phyloP scores from a whole-genome alignment of 176 grass and related monocot species.

The Dendrocalamus sinicus region DNA sequence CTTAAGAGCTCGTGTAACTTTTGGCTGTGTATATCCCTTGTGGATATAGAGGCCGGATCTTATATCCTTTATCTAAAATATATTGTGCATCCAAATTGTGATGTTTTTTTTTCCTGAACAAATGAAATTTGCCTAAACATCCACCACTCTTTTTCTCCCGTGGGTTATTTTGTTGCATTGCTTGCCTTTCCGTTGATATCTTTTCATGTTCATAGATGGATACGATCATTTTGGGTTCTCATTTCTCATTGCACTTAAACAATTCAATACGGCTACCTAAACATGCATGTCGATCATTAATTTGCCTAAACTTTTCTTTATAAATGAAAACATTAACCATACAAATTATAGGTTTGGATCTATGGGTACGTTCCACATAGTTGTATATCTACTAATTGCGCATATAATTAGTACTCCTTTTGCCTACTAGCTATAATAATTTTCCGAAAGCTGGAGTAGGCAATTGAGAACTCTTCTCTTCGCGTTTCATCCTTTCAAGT shows the following conservation, averaged over 20 bases:
- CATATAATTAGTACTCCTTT: not conserved
- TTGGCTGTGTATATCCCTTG: too few relatives aligned
- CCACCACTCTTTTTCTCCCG: conserved; percentile 31
- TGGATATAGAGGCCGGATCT: too few relatives aligned
- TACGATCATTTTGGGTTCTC: conserved; percentile 37
- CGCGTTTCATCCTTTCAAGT: not conserved
- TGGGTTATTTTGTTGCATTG: conserved; percentile 32
- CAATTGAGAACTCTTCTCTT: not conserved
- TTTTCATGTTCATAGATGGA: conserved; percentile 49
- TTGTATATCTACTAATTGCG: not conserved
- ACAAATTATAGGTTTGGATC: not conserved
- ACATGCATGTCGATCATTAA: not conserved
- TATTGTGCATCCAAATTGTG: too few relatives aligned
- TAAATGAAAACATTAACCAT: conserved; percentile 5
- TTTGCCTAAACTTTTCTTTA: not conserved
- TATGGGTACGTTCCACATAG: not conserved
- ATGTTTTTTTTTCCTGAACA: too few relatives aligned
- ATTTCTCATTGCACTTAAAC: conserved; percentile 12
- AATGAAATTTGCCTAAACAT: too few relatives aligned
- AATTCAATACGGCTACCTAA: not conserved
- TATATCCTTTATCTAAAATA: too few relatives aligned
- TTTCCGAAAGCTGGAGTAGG: not conserved
- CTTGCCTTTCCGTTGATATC: conserved; percentile 30
- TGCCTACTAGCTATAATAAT: not conserved
- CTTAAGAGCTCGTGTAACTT: too few relatives aligned